phyloP scores from a whole-genome alignment of 2,329 filamentous ascomycete species.

The Scedosporium boydii region DNA sequence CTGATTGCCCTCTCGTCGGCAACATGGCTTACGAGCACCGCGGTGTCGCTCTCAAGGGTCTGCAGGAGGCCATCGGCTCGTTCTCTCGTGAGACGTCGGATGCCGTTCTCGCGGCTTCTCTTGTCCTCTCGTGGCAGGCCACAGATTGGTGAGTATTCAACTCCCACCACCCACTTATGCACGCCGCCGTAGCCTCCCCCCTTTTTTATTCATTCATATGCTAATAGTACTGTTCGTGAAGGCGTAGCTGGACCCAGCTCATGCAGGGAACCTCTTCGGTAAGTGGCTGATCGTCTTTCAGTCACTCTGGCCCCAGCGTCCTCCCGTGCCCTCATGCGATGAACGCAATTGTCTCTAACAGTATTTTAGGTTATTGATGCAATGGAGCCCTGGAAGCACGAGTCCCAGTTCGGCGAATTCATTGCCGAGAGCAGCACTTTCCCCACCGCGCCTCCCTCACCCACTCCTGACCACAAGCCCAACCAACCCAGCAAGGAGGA shows the following conservation, averaged over 20 bases:
- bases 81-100: conserved; percentile 86
- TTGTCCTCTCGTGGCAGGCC: conserved; percentile 91
- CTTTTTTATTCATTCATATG: background rate
- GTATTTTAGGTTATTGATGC: conserved; percentile 64
- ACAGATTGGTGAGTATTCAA: conserved; percentile 70
- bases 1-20: conserved; percentile 72
- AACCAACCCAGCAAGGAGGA: conserved; percentile 61
- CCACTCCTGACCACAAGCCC: conserved; percentile 50
- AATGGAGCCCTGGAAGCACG: conserved; percentile 86
- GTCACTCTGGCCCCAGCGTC: background rate
- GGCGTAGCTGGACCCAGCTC: conserved; percentile 85
- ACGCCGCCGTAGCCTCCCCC: background rate
- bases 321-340: background rate
- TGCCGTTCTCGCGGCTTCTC: conserved; percentile 81
- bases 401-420: conserved; percentile 77
- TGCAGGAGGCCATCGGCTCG: conserved; percentile 76
- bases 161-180: background rate
- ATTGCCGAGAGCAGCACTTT: conserved; percentile 72
- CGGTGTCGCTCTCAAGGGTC: conserved; percentile 72
- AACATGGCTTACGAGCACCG: conserved; percentile 87
- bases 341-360: conserved; percentile 7
- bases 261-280: conserved; percentile 87
- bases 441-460: conserved; percentile 55
- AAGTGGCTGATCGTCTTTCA: conserved; percentile 27
- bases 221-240: conserved; percentile 24